Percentiles rank a stretch among this genome's conserved stretches.
Conservation (phyloP, 768 basidiomycete species). For the Tephrocybe sp. region DNA sequence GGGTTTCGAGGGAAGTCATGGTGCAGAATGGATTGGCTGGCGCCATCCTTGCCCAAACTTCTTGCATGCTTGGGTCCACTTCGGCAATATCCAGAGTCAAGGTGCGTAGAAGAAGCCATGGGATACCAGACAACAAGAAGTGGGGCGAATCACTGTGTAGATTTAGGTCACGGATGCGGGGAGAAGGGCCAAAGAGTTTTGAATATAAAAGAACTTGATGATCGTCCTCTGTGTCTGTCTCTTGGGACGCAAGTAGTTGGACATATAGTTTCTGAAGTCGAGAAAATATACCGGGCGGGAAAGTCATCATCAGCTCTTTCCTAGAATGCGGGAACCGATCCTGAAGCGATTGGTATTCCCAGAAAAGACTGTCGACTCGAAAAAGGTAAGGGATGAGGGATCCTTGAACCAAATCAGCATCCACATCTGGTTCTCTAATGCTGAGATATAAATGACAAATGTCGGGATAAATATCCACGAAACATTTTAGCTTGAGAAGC, state of each 20-base stretch:
- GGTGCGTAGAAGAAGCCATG: not conserved
- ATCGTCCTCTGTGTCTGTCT: no score
- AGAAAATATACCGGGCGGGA: not conserved
- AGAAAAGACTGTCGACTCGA: not conserved
- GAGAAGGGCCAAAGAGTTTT: not conserved
- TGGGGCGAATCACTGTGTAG: not conserved
- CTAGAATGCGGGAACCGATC: not conserved
- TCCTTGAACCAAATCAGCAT: not conserved
- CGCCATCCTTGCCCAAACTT: not conserved
- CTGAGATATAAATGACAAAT: not conserved
- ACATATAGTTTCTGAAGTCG: not conserved
- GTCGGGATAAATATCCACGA: not conserved
- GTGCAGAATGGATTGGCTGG: not conserved
- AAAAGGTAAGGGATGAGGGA: not conserved
- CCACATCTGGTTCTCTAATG: not conserved
- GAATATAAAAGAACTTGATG: no score
- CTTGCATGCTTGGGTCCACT: not conserved
- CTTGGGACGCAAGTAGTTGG: no score
- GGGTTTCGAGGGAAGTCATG: not conserved
- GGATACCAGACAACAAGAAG: not conserved
- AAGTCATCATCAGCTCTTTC: no score
- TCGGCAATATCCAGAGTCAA: not conserved
- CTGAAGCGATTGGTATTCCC: not conserved
- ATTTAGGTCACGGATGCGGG: no score
- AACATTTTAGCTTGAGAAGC: not conserved